Evolutionary conservation across 345 rosid species (phyloP).

Genomic region (Moricandia arvensis): DNA sequence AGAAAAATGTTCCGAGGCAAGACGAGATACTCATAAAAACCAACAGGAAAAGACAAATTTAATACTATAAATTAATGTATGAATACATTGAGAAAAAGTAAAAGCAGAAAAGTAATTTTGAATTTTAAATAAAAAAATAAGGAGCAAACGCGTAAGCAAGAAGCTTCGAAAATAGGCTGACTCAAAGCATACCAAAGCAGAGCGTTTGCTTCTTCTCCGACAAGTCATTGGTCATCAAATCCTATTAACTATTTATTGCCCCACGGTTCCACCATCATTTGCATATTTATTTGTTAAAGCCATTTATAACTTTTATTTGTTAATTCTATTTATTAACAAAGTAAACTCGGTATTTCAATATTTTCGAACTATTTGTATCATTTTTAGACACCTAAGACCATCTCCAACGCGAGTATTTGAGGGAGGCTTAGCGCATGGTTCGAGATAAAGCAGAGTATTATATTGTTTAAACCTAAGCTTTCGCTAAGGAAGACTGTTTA

Average conservation of each 20-base stretch:
- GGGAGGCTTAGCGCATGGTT: too few relatives aligned
- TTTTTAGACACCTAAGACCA: too few relatives aligned
- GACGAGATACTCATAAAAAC: too few relatives aligned
- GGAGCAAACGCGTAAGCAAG: constrained; percentile 19
- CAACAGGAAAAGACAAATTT: constrained; percentile 32
- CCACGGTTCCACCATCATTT: not conserved
- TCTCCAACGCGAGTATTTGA: too few relatives aligned
- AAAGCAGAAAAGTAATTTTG: not conserved
- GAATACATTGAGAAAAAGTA: not conserved
- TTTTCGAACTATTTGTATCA: too few relatives aligned
- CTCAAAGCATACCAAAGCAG: constrained; percentile 39
- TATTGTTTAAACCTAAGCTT: too few relatives aligned
- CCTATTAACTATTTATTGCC: constrained; percentile 14
- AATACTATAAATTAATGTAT: not conserved
- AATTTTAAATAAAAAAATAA: not conserved
- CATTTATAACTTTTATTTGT: too few relatives aligned
- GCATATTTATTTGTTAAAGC: too few relatives aligned
- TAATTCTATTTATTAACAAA: too few relatives aligned
- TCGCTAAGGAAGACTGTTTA: too few relatives aligned
- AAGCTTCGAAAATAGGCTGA: constrained; percentile 20
- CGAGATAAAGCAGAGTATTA: too few relatives aligned
- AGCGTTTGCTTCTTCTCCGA: constrained; percentile 33
- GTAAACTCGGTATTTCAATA: too few relatives aligned
- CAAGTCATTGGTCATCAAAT: constrained; percentile 33
- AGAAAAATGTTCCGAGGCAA: not conserved